A percentile compares a stretch with the other conserved stretches of the same genome.
These are phyloP conservation scores for Ogataea nitratoaversa DNA, from an alignment of 805 yeast genomes.

Conservation along the genomic window DNA sequence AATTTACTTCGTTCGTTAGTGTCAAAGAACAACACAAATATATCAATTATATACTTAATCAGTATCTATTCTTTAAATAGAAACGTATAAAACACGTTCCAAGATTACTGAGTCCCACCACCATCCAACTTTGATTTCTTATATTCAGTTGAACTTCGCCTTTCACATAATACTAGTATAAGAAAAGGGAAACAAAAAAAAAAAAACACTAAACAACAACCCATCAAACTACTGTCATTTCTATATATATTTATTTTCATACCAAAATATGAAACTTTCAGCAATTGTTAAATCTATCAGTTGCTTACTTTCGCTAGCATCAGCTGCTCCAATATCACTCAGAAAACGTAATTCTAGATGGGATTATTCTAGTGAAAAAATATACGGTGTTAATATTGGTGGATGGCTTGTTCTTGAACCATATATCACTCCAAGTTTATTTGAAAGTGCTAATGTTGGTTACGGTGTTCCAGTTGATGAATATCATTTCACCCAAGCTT, in stretches of 20 bases:
- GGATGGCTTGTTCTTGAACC: constrained; percentile 92
- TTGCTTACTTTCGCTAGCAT: constrained; percentile 6
- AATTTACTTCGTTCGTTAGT: too few species aligned
- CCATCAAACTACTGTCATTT: too few species aligned
- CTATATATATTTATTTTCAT: background rate
- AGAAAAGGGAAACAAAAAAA: too few species aligned
- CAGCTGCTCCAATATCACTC: constrained; percentile 24
- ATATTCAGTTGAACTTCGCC: too few species aligned
- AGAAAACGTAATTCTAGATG: constrained; percentile 29
- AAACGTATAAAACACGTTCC: too few species aligned
- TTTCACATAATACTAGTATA: too few species aligned
- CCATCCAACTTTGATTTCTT: too few species aligned
- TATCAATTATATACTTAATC: too few species aligned
- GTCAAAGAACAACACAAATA: too few species aligned
- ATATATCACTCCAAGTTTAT: constrained; percentile 76
- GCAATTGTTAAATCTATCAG: background rate
- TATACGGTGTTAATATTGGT: constrained; percentile 75
- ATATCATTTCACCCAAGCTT: constrained; percentile 55
- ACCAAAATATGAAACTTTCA: constrained; percentile 11
- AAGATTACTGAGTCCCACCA: too few species aligned
- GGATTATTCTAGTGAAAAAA: constrained; percentile 26
- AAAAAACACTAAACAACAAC: too few species aligned
- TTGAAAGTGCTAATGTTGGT: constrained; percentile 42
- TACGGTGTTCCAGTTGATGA: constrained; percentile 73
- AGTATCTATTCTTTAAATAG: too few species aligned